These are phyloP conservation scores for Plasmodium gallinaceum DNA, from an alignment of 169 alveolate genomes.

Conservation along the genomic window DNA sequence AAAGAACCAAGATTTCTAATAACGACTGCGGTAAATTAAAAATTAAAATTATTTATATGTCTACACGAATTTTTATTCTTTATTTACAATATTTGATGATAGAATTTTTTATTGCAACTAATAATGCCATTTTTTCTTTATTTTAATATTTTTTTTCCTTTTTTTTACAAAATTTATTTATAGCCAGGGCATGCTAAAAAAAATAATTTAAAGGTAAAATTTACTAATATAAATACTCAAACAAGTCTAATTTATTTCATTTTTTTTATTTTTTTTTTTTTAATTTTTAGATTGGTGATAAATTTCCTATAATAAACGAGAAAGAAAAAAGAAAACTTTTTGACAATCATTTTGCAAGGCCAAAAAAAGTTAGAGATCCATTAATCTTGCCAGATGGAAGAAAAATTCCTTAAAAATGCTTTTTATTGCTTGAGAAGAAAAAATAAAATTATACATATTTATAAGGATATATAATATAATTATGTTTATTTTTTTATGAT, in stretches of 20 bases:
- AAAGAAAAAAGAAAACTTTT: slow-evolving; percentile 45
- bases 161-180: background rate
- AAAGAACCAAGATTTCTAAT: slow-evolving; percentile 71
- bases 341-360: slow-evolving; percentile 84
- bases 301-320: slow-evolving; percentile 57
- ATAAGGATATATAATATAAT: background rate
- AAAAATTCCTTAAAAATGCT: slow-evolving; percentile 26
- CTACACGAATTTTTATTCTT: background rate
- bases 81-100: background rate
- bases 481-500: background rate
- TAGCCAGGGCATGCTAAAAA: slow-evolving; percentile 77
- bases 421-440: background rate
- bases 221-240: background rate
- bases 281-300: slow-evolving; percentile 57
- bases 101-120: background rate
- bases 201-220: slow-evolving; percentile 57
- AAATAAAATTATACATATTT: no score
- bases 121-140: background rate
- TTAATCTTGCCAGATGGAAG: slow-evolving; percentile 85
- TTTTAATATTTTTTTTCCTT: background rate
- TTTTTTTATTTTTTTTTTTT: slow-evolving; percentile 2
- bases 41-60: background rate
- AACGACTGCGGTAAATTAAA: slow-evolving; percentile 41
- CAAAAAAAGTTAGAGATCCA: slow-evolving; percentile 81
- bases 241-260: slow-evolving; percentile 8